phyloP scores from a whole-genome alignment of 1,284 basidiomycete species.

The Heterobasidion parviporum region DNA sequence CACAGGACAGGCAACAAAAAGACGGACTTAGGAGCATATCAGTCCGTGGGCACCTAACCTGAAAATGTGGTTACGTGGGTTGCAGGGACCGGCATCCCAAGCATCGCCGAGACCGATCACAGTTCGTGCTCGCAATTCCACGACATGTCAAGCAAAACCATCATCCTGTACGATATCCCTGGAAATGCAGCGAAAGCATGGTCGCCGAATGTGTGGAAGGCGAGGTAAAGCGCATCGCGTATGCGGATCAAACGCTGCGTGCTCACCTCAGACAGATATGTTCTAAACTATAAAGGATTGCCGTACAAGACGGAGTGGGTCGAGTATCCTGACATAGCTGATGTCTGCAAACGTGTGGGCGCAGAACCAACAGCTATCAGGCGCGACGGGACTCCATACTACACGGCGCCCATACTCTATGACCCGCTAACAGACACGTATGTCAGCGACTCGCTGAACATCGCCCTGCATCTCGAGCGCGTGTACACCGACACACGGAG shows the following conservation, averaged over 20 bases:
- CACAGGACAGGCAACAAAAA: too few relatives aligned
- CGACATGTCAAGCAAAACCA: not conserved
- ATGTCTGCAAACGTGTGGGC: conserved; percentile 20
- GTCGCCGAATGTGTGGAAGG: conserved; percentile 21
- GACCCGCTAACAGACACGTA: conserved; percentile 20
- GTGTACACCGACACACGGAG: conserved; percentile 19
- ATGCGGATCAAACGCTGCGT: not conserved
- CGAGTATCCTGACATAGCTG: conserved; percentile 28
- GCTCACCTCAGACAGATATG: conserved; percentile 17
- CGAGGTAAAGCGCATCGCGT: conserved; percentile 13
- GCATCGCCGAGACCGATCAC: not conserved
- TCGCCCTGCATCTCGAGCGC: conserved; percentile 29
- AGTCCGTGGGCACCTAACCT: too few relatives aligned
- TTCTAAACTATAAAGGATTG: conserved; percentile 30
- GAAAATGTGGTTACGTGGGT: too few relatives aligned
- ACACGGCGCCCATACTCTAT: conserved; percentile 30
- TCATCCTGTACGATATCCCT: conserved; percentile 21
- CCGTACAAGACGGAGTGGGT: conserved; percentile 31
- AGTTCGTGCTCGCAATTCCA: not conserved
- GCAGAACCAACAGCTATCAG: conserved; percentile 19
- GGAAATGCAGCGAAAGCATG: conserved; percentile 12
- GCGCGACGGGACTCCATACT: conserved; percentile 20
- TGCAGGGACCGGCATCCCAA: too few relatives aligned
- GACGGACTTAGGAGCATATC: too few relatives aligned
- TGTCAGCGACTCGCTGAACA: conserved; percentile 26